phyloP scores from a whole-genome alignment of 2,329 filamentous ascomycete species.

The Clonostachys byssicola region DNA sequence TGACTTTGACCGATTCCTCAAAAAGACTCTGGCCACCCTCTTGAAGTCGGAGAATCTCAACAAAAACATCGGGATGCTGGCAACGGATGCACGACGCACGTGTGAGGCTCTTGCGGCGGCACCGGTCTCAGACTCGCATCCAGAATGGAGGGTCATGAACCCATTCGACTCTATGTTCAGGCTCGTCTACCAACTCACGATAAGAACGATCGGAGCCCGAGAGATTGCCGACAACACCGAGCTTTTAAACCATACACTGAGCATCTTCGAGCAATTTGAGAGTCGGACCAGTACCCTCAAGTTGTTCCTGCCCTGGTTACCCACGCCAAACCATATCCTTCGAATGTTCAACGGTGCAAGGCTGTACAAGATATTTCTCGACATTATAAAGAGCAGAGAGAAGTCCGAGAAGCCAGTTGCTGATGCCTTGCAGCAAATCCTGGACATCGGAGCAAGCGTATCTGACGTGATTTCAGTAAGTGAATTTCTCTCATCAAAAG shows the following conservation, averaged over 20 bases:
- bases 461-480: background rate
- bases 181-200: background rate
- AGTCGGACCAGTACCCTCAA: background rate
- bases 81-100: too few species aligned
- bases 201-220: background rate
- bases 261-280: background rate
- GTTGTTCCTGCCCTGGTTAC: background rate
- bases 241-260: background rate
- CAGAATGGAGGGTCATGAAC: background rate
- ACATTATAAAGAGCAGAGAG: background rate
- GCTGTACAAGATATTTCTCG: background rate
- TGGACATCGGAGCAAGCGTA: background rate
- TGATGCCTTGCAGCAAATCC: background rate
- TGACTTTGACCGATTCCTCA: too few species aligned
- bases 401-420: background rate
- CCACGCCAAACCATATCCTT: background rate
- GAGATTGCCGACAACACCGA: background rate
- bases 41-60: too few species aligned
- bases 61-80: too few species aligned
- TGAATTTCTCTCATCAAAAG: background rate
- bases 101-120: too few species aligned
- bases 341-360: background rate
- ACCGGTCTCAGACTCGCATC: too few species aligned
- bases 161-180: background rate
- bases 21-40: too few species aligned